These are phyloP conservation scores for Cymbidium sinense DNA, from an alignment of 106 monocot genomes.

Conservation along the genomic window DNA sequence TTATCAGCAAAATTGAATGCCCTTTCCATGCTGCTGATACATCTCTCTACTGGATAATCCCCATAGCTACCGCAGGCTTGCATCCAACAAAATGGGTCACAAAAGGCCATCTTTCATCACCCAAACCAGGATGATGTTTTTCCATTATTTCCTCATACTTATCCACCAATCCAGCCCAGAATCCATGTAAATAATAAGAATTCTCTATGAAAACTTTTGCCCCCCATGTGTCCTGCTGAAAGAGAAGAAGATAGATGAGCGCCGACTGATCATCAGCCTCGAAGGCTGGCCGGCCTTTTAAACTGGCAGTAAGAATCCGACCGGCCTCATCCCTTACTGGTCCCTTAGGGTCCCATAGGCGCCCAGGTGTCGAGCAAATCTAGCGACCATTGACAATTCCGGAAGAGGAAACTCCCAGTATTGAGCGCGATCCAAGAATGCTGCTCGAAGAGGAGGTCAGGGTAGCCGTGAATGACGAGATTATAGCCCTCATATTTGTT, in stretches of 20 bases:
- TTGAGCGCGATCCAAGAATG: conserved; percentile 71
- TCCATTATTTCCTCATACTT: conserved; percentile 86
- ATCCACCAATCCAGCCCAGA: conserved; percentile 69
- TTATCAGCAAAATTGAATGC: conserved; percentile 84
- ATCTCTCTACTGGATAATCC: conserved; percentile 65
- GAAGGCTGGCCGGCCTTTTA: conserved; percentile 68
- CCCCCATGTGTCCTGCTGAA: conserved; percentile 55
- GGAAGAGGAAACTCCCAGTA: conserved; percentile 61
- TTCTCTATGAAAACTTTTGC: conserved; percentile 53
- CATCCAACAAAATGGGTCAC: conserved; percentile 80
- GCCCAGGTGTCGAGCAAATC: conserved; percentile 77
- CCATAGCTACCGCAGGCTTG: conserved; percentile 71
- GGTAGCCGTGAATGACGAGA: conserved; percentile 69
- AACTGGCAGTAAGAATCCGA: conserved; percentile 37
- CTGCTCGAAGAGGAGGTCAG: conserved; percentile 64
- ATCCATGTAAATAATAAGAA: conserved; percentile 69
- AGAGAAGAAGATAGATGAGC: conserved; percentile 59
- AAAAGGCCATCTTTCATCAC: conserved; percentile 78
- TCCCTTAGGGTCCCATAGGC: conserved; percentile 77
- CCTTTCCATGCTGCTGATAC: conserved; percentile 66
- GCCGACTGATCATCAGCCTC: conserved; percentile 90
- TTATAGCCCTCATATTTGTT: conserved; percentile 34
- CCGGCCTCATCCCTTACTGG: conserved; percentile 59
- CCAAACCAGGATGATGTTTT: conserved; percentile 61
- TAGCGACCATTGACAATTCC: conserved; percentile 79